Evolutionary conservation across 73 alveolate genomes (phyloP).

Genomic region (Urostyla sp.): DNA sequence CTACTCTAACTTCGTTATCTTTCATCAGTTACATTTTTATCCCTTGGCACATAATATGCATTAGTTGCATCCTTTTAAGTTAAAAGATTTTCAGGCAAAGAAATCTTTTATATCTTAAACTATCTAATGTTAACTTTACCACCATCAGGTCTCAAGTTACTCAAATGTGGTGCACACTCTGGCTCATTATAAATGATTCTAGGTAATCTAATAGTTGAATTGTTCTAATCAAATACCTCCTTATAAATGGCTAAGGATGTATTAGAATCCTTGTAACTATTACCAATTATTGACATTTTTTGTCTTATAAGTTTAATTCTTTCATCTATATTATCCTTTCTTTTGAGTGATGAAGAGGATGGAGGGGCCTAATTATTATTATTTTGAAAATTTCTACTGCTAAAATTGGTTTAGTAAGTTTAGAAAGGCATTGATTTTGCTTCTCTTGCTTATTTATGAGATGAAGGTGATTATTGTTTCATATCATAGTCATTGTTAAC

Average conservation of each 20-base stretch:
- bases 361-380: too few species aligned
- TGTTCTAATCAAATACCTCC: too few species aligned
- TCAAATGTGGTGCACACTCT: conserved; percentile 34
- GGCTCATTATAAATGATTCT: conserved; percentile 39
- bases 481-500: neutral
- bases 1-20: too few species aligned
- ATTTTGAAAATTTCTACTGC: neutral
- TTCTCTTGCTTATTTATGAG: too few species aligned
- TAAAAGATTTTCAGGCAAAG: too few species aligned
- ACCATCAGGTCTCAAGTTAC: conserved; percentile 30
- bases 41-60: too few species aligned
- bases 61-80: too few species aligned
- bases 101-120: conserved; percentile 26
- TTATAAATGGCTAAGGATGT: too few species aligned
- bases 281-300: too few species aligned
- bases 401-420: neutral
- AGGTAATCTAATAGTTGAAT: conserved; percentile 18
- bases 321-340: conserved; percentile 20
- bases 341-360: neutral
- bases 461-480: too few species aligned
- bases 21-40: too few species aligned
- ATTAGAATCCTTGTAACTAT: too few species aligned
- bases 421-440: neutral
- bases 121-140: conserved; percentile 25
- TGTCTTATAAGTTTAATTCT: conserved; percentile 4